phyloP scores from a whole-genome alignment of 768 basidiomycete species.

The Russula virescens region DNA sequence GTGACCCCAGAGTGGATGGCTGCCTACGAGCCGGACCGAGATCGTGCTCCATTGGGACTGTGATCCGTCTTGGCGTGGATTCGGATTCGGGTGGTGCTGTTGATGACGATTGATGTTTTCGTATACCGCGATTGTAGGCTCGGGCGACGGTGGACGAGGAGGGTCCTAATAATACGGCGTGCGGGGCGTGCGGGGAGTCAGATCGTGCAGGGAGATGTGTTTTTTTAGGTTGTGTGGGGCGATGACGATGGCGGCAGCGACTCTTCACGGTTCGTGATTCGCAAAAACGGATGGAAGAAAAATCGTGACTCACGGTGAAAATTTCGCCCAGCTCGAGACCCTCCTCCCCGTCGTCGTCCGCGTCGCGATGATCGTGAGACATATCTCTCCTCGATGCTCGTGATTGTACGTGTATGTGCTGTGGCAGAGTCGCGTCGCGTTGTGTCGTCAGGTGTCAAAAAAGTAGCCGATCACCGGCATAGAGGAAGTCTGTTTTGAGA shows the following conservation, averaged over 20 bases:
- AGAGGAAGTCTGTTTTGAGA: too few species aligned
- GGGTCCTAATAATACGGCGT: conserved; percentile 43
- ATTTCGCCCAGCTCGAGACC: conserved; percentile 39
- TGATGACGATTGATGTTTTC: conserved; percentile 8
- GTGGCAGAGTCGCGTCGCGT: too few species aligned
- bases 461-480: too few species aligned
- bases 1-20: conserved; percentile 79
- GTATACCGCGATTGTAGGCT: conserved; percentile 50
- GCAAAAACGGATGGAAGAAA: neutral
- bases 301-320: conserved; percentile 40
- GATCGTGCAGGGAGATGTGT: neutral
- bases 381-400: too few species aligned
- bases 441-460: too few species aligned
- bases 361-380: too few species aligned
- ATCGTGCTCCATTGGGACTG: conserved; percentile 34
- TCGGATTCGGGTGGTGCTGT: neutral
- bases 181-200: neutral
- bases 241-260: too few species aligned
- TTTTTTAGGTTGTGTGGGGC: neutral
- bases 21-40: conserved; percentile 65
- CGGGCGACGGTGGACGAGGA: conserved; percentile 60
- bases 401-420: too few species aligned
- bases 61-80: too few species aligned
- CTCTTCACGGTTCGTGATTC: neutral
- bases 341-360: conserved; percentile 23